Base-by-base conservation (phyloP, 805 yeast species). In the Torulaspora delbrueckii region DNA sequence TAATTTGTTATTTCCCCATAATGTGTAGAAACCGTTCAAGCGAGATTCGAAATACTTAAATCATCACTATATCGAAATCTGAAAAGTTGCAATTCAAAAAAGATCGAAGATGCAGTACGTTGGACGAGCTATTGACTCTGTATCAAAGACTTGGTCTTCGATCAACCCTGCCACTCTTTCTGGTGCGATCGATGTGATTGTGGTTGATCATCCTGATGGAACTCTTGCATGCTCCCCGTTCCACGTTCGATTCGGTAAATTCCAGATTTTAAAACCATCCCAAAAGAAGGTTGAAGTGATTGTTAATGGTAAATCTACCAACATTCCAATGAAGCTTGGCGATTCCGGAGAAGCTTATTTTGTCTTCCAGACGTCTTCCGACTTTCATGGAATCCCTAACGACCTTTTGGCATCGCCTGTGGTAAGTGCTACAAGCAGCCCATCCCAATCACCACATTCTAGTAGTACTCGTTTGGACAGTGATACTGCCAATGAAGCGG, bases 271-370 rank as follows among this genome's bases (percentile, higher is more conserved):
- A 48, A 80, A 95, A 60, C 99, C 99, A 10, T 86, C 95, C 14
- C 96, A 93, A 65, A 93, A 91, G 72, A 90, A 87, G 63, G 95
- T 91, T 43, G 95, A 85, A 46, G 82, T 93, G 53, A 76, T 79
- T 34, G 95, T 93, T 32, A 93, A 93, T 67, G 97, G 84, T 30
- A 76, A 76, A 48, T 74, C 80, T 37, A 84, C 95, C 0, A 82
- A 86, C 55, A 70, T 91, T 39, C 96, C 96, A 7, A 93, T 93
- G 98, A 93, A 93, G 65, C 71, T 93, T 37, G 96, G 96, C 12
- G 99, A 93, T 50, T 96, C 95, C 6, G 99, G 99, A 10, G 99
- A 93, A 66, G 99, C 98, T 0, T 89, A 89, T 63, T 93, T 93
- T 61, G 98, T 93, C 34, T 91, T 93, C 68, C 96, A 89, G 59